Evolutionary conservation across 495 filamentous ascomycete genomes (phyloP), one percentile per base, ranked within the genome.

Genomic region (Penicillium coffeae): DNA sequence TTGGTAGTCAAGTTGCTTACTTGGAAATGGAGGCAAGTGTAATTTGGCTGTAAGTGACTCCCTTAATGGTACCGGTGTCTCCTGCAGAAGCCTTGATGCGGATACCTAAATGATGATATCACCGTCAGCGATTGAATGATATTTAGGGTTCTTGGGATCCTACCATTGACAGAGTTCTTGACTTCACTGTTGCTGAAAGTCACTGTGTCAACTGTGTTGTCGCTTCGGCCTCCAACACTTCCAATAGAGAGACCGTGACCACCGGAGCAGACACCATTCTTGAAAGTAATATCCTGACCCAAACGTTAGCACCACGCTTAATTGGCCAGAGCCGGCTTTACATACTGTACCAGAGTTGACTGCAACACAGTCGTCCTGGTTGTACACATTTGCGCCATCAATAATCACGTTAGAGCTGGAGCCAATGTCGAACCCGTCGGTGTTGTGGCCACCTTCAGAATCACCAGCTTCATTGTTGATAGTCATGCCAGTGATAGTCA

Each of bases 331-430:
- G n/a, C n/a, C n/a, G n/a, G n/a, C n/a, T n/a, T n/a, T n/a, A 45
- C 38, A 16, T 51, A 60, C 57, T 19, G 57, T 55, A 35, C 58
- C 58, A 33, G 58, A 78, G 60, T 84, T 86, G 47, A 86, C 56
- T 7, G 83, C 83, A 12, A 86, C 61, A 54, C 83, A 87, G 55
- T 87, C 83, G 51, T 85, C 83, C 58, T 86, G 83, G 55, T 80
- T 86, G 45, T 79, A 70, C 3, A 85, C 73, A 21, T 59, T 77
- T 10, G 78, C 76, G 14, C 71, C 70, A 12, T 64, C 68, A 51
- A 86, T 84, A 19, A 66, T 73, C n/a, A 85, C 66, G n/a, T 71
- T 65, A 19, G 65, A 70, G 3, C 69, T 75, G 1, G 52, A 56
- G 8, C 81, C 76, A 49, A 87, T 70, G 49, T 87, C 84, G 58